These are phyloP conservation scores for Aspergillus hancockii DNA, from an alignment of 495 filamentous ascomycete genomes.

Conservation along the genomic window DNA sequence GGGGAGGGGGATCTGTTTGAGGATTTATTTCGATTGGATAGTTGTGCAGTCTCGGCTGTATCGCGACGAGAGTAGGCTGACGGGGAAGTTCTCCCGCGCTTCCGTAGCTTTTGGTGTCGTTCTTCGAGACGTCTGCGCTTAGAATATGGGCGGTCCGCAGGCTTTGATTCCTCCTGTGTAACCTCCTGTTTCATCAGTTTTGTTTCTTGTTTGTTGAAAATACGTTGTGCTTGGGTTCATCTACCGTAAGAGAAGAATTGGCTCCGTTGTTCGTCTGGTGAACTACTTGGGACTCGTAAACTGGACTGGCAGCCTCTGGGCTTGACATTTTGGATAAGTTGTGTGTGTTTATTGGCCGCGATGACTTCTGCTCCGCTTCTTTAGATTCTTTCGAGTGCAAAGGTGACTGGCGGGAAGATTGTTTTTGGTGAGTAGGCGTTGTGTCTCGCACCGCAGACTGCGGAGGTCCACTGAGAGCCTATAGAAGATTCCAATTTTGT, in stretches of 20 bases:
- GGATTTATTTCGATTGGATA: slow-evolving; percentile 22
- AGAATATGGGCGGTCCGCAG: slow-evolving; percentile 28
- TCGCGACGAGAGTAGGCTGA: slow-evolving; percentile 48
- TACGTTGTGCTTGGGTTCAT: slow-evolving; percentile 11
- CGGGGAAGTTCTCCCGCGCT: slow-evolving; percentile 39
- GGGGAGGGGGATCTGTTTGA: slow-evolving; percentile 41
- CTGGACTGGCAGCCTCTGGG: not conserved
- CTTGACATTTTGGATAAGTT: not conserved
- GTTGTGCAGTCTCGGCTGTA: slow-evolving; percentile 22
- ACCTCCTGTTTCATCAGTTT: slow-evolving; percentile 28
- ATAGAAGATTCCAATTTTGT: slow-evolving; percentile 5
- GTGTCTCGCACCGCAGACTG: not conserved
- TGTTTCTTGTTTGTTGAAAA: slow-evolving; percentile 28
- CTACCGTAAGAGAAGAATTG: slow-evolving; percentile 6
- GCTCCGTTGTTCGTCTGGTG: slow-evolving; percentile 14
- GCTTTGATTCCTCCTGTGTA: slow-evolving; percentile 16
- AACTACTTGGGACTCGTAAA: not conserved
- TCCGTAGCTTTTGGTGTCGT: slow-evolving; percentile 42
- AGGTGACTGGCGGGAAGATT: not conserved
- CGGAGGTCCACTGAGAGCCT: slow-evolving; percentile 9
- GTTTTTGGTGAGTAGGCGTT: not conserved
- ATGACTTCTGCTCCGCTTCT: not conserved
- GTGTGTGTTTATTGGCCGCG: not conserved
- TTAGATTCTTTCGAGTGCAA: not conserved
- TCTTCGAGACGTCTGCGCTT: slow-evolving; percentile 49